Conservation (phyloP, 225 moss, liverwort and hornwort genomes). For the Sphagnum tenellum region DNA sequence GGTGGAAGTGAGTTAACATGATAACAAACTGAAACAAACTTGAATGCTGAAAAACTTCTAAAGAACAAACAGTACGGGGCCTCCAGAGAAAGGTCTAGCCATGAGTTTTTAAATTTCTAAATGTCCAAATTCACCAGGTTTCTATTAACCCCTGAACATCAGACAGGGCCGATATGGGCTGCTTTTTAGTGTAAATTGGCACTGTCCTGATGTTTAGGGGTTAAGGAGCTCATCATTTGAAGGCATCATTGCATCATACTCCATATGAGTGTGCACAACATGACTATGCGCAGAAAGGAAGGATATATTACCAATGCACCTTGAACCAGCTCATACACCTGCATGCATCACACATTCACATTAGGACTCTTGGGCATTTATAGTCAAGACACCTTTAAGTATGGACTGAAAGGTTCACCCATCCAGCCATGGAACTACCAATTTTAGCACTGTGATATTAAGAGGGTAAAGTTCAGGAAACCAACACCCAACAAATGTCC, state of each 20-base stretch:
- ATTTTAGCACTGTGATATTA: no score
- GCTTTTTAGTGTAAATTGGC: no score
- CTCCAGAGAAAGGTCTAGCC: not conserved
- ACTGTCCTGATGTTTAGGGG: no score
- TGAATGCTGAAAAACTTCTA: not conserved
- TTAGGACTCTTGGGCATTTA: not conserved
- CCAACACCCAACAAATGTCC: no score
- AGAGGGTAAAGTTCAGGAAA: no score
- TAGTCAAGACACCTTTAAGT: not conserved
- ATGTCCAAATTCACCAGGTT: not conserved
- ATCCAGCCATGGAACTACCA: not conserved
- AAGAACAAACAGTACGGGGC: not conserved
- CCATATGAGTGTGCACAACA: not conserved
- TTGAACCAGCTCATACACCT: conserved; percentile 63
- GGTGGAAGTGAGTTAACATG: no score
- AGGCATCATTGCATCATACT: not conserved
- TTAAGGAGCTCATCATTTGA: not conserved
- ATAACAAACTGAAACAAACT: not conserved
- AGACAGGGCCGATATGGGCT: no score
- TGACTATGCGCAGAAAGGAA: not conserved
- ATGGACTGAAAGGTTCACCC: not conserved
- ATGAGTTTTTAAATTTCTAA: not conserved
- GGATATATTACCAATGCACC: conserved; percentile 47
- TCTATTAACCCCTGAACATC: no score
- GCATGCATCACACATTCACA: conserved; percentile 5